A percentile compares a stretch with the other conserved stretches of the same genome.
These are phyloP conservation scores for Gyromitra esculenta DNA, from an alignment of 2,329 filamentous ascomycete genomes.

Conservation along the genomic window DNA sequence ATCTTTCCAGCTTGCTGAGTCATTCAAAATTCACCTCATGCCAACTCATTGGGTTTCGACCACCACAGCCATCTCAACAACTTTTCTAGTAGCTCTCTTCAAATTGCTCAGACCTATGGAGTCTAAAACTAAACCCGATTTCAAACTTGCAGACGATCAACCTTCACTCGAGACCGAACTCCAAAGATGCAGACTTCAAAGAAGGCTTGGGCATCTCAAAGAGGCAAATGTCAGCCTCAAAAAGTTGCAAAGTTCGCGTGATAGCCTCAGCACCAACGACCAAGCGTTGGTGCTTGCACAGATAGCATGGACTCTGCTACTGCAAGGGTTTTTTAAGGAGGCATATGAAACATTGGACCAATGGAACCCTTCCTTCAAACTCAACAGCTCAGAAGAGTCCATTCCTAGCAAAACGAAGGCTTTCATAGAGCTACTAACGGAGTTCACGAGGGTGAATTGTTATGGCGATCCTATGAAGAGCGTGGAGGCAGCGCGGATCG, in stretches of 20 bases:
- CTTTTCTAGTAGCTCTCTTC: too few relatives aligned
- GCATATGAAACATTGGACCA: constrained; percentile 1
- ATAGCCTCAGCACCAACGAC: neutral
- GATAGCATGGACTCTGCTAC: constrained; percentile 20
- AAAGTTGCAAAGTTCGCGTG: neutral
- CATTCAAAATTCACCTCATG: too few relatives aligned
- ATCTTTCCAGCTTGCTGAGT: too few relatives aligned
- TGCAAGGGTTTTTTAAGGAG: constrained; percentile 20
- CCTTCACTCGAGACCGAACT: constrained; percentile 5
- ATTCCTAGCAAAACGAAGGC: neutral
- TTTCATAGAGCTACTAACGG: constrained; percentile 7
- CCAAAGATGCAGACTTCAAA: constrained; percentile 6
- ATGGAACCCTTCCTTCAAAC: neutral
- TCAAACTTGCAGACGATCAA: neutral
- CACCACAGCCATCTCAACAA: too few relatives aligned
- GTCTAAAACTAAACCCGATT: too few relatives aligned
- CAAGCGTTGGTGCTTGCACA: neutral
- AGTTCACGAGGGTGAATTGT: constrained; percentile 22
- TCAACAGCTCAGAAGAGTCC: neutral
- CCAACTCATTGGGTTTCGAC: too few relatives aligned
- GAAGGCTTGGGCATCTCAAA: constrained; percentile 6
- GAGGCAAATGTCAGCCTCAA: constrained; percentile 6
- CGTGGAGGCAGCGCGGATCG: neutral
- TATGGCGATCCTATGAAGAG: constrained; percentile 8
- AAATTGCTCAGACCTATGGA: too few relatives aligned